Percentiles rank a stretch among this genome's conserved stretches.
Evolutionary conservation across 202 grass and related monocot genomes (phyloP).

Genomic region (Bolboschoenoplectus hybrid): DNA sequence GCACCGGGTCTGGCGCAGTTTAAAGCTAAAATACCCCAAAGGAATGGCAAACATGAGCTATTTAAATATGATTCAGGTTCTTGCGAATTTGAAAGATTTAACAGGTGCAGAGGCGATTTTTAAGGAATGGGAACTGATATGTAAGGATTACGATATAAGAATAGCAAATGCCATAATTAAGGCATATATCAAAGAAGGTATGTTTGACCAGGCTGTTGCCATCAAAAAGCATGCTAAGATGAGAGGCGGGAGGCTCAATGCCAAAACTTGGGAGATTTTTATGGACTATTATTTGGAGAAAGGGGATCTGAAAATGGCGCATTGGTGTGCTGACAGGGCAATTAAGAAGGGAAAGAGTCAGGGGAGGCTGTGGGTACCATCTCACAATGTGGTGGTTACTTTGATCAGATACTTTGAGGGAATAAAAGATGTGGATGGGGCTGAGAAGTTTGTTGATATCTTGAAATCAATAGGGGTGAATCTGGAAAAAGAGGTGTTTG

Average conservation of each 20-base stretch:
- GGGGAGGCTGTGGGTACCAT: conserved; percentile 71
- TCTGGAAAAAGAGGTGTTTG: conserved; percentile 57
- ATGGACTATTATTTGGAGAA: conserved; percentile 78
- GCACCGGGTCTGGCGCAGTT: conserved; percentile 79
- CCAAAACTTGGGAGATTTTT: conserved; percentile 95
- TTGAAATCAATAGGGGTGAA: conserved; percentile 64
- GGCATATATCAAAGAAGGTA: conserved; percentile 79
- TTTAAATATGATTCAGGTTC: conserved; percentile 95
- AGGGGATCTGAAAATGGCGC: conserved; percentile 69
- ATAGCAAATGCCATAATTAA: conserved; percentile 89
- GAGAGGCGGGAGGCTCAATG: conserved; percentile 81
- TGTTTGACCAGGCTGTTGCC: conserved; percentile 72
- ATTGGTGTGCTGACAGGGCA: conserved; percentile 73
- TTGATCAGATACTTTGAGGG: conserved; percentile 73
- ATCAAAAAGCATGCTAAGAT: conserved; percentile 76
- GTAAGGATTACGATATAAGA: conserved; percentile 68
- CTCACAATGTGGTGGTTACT: conserved; percentile 39
- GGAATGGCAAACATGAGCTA: conserved; percentile 83
- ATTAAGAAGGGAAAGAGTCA: conserved; percentile 83
- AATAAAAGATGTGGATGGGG: conserved; percentile 59
- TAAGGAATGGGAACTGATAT: conserved; percentile 78
- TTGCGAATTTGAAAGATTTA: conserved; percentile 84
- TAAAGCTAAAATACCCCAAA: conserved; percentile 62
- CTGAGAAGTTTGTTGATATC: conserved; percentile 62
- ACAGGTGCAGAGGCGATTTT: conserved; percentile 81